Evolutionary conservation across 371 early-diverging fungal genomes (phyloP), one percentile per base, ranked within the genome.

Genomic region (Conidiobolus incongruus): DNA sequence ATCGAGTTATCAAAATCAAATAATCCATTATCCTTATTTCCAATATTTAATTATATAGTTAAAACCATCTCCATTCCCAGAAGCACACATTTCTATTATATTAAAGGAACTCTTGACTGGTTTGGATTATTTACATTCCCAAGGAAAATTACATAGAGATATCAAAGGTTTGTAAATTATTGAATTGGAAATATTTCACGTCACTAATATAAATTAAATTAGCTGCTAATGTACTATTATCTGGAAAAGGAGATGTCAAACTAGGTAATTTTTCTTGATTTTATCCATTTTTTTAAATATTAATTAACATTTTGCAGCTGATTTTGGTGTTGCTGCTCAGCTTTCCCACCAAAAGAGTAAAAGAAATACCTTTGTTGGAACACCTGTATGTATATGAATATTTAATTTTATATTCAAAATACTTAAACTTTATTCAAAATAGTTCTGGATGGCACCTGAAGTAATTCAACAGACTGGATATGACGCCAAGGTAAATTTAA

Each of bases 381-480:
- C 98, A 32, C 93, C 96, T 10, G 77, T 75, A 70, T 57, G 69
- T 50, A 17, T 20, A 6, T 2, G 11, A 22, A 38, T 15, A 17
- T 38, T 10, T 10, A 19, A 26, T 11, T 32, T 19, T 32, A 2
- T 20, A 11, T 26, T n/a, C 21, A 31, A 13, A 32, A 23, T 38
- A 17, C 10, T 35, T 40, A 40, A 40, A 2, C 8, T n/a, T 40
- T 40, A 13, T 6, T n/a, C n/a, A n/a, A n/a, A n/a, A 28, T 52
- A 73, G 61, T 93, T 83, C 54, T 93, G 92, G 87, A 92, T 96
- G 88, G 95, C 94, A 2, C 97, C 98, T 6, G 94, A 98, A 65
- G 93, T 98, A 1, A 97, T 99, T 50, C 75, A 76, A 48, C 85
- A 88, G 55, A 78, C 85, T 1, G 93, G 90, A 6, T 98, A 98